phyloP scores from a whole-genome alignment of 257 asterid species.

The Solanum ossicruentum region DNA sequence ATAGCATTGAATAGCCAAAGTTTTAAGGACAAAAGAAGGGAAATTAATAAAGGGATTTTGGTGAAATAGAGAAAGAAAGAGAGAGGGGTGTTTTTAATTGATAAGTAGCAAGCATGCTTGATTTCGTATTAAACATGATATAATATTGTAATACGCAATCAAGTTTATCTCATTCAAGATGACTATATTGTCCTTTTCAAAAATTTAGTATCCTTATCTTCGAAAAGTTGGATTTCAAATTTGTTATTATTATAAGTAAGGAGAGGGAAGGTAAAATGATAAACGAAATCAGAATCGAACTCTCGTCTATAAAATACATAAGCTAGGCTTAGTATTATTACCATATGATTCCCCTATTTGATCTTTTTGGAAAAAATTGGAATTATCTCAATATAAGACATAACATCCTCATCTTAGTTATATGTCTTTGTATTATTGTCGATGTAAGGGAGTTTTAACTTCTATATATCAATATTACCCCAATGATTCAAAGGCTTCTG shows the following conservation, averaged over 20 bases:
- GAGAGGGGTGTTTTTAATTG: not conserved
- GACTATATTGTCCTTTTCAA: conserved; percentile 3
- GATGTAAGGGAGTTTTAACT: not conserved
- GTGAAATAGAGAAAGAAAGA: conserved; percentile 11
- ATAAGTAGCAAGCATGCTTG: conserved; percentile 33
- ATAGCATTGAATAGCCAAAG: not conserved
- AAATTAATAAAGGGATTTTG: not conserved
- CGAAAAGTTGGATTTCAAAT: not conserved
- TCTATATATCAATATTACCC: too few relatives aligned
- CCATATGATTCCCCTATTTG: not conserved
- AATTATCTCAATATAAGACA: too few relatives aligned
- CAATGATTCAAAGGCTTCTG: too few relatives aligned
- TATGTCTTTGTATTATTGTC: not conserved
- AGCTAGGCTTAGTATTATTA: not conserved
- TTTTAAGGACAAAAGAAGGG: not conserved
- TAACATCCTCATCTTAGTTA: not conserved
- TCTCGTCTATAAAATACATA: not conserved
- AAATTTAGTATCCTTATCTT: not conserved
- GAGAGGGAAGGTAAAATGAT: not conserved
- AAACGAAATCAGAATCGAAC: not conserved
- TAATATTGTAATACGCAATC: not conserved
- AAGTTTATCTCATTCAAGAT: conserved; percentile 1
- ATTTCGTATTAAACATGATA: conserved; percentile 2
- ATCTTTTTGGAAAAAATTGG: not conserved
- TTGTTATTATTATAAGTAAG: not conserved